These are phyloP conservation scores for Kingdonia uniflora DNA, from an alignment of 164 flowering plant species.

Conservation along the genomic window DNA sequence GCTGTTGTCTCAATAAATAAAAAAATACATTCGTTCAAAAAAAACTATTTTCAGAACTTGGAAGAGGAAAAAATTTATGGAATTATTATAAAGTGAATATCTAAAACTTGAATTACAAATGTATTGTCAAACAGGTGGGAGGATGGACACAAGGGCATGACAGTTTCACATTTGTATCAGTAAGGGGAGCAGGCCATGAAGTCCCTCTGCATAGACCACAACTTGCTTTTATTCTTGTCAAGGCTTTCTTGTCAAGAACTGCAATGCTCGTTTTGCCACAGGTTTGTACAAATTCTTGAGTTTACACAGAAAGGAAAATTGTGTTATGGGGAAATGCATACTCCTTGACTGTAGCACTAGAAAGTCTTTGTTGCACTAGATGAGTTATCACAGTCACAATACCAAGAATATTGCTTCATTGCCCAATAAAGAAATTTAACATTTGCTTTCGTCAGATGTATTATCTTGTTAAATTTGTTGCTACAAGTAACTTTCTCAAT, in stretches of 20 bases:
- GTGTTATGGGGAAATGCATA: too few relatives aligned
- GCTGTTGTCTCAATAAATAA: neutral
- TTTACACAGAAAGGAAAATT: too few relatives aligned
- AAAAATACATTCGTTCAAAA: neutral
- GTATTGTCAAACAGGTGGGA: conserved; percentile 51
- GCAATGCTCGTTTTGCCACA: conserved; percentile 3
- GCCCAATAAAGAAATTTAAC: too few relatives aligned
- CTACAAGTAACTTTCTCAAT: too few relatives aligned
- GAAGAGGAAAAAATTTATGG: neutral
- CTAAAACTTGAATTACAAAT: neutral
- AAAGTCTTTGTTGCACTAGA: too few relatives aligned
- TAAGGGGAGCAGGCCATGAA: conserved; percentile 98
- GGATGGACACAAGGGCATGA: conserved; percentile 82
- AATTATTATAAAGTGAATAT: neutral
- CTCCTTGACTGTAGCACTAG: too few relatives aligned
- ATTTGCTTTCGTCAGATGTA: too few relatives aligned
- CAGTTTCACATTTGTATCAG: conserved; percentile 68
- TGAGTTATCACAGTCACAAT: too few relatives aligned
- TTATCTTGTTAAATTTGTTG: too few relatives aligned
- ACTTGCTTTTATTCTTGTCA: conserved; percentile 5
- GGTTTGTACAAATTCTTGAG: too few relatives aligned
- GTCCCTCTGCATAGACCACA: conserved; percentile 34
- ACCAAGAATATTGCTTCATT: too few relatives aligned
- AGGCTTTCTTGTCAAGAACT: conserved; percentile 3
- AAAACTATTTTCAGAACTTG: neutral